Conservation (phyloP, 331 rosid species). For the Saraca asoca region DNA sequence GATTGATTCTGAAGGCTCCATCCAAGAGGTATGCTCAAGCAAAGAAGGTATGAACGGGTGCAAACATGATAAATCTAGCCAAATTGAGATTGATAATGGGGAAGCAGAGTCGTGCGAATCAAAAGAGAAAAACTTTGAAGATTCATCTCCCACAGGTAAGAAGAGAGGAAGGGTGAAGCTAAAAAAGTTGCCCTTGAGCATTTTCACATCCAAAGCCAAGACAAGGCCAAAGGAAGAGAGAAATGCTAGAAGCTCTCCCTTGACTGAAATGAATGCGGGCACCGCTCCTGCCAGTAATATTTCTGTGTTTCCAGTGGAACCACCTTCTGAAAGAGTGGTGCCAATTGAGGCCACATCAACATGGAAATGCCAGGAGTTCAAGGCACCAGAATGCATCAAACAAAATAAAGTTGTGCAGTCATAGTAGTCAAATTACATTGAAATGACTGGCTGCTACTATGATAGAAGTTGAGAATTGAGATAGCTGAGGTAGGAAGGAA, state of each 20-base stretch:
- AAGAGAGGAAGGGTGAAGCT: slow-evolving; percentile 94
- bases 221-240: slow-evolving; percentile 62
- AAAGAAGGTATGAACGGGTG: slow-evolving; percentile 54
- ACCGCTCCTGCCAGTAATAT: slow-evolving; percentile 49
- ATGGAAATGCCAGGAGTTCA: slow-evolving; percentile 87
- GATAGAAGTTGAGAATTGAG: slow-evolving; percentile 41
- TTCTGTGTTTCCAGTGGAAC: slow-evolving; percentile 59
- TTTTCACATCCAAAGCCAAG: slow-evolving; percentile 71
- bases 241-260: slow-evolving; percentile 48
- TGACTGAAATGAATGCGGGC: slow-evolving; percentile 51
- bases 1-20: slow-evolving; percentile 56
- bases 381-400: slow-evolving; percentile 68
- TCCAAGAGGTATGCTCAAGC: slow-evolving; percentile 56
- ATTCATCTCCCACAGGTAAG: slow-evolving; percentile 54
- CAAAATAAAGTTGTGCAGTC: slow-evolving; percentile 77
- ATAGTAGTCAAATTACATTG: slow-evolving; percentile 43
- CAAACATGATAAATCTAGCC: slow-evolving; percentile 51
- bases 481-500: slow-evolving; percentile 72
- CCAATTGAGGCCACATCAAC: slow-evolving; percentile 64
- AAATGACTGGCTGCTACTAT: slow-evolving; percentile 39
- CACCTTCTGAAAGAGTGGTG: slow-evolving; percentile 56
- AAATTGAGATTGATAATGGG: slow-evolving; percentile 48
- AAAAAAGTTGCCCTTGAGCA: slow-evolving; percentile 81
- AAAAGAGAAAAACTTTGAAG: slow-evolving; percentile 59
- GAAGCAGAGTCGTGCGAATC: slow-evolving; percentile 74